Conservation (phyloP, 2,329 filamentous ascomycete genomes). For the Penicillium sp. region DNA sequence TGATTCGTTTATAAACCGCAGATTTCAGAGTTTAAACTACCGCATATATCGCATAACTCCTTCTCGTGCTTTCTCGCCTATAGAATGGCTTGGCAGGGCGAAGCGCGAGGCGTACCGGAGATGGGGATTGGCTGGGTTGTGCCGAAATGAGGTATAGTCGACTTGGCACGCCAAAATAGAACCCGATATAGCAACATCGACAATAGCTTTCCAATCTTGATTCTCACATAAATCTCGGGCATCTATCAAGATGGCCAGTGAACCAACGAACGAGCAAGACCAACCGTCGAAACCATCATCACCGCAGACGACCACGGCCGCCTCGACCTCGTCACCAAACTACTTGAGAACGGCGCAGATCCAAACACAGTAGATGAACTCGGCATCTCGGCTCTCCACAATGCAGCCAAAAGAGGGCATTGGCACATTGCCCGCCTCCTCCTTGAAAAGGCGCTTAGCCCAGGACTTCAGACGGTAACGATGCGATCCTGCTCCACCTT, state of each 20-base stretch:
- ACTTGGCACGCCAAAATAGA: not conserved
- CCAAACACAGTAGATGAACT: constrained; percentile 10
- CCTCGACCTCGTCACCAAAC: constrained; percentile 4
- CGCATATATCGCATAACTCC: no score
- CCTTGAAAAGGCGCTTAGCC: constrained; percentile 5
- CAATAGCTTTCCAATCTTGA: no score
- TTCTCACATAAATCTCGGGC: no score
- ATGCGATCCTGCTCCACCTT: not conserved
- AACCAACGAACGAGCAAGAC: not conserved
- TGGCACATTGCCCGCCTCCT: constrained; percentile 10
- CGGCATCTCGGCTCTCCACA: constrained; percentile 11
- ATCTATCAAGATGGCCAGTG: no score
- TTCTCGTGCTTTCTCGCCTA: not conserved
- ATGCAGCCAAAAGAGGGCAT: constrained; percentile 7
- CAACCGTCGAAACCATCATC: constrained; percentile 1
- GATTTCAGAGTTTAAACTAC: no score
- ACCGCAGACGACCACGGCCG: constrained; percentile 7
- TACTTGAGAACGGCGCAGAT: constrained; percentile 8
- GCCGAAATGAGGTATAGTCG: not conserved
- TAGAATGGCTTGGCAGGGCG: not conserved
- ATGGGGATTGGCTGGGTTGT: not conserved
- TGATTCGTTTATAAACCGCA: no score
- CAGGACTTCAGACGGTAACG: not conserved
- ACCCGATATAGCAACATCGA: not conserved
- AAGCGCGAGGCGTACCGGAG: not conserved